Evolutionary conservation across 2,329 filamentous ascomycete genomes (phyloP), one percentile per base, ranked within the genome.

Genomic region (Amesomyces nigricolor): DNA sequence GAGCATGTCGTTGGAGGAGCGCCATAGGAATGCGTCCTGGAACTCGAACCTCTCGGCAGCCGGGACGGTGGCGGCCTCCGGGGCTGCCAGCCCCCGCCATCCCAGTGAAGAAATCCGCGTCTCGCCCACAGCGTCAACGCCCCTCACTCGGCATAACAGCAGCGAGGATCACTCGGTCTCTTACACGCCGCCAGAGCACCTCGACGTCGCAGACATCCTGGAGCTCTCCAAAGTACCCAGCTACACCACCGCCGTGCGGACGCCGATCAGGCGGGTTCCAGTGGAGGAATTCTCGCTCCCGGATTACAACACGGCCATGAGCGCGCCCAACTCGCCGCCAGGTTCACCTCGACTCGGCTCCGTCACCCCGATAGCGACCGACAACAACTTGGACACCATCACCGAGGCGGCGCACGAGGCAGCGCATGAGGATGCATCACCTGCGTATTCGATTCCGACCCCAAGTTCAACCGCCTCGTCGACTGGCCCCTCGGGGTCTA

Each of bases 141-240:
- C 71, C 17, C 67, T 79, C n/a, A 82, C 78, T 8, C 73, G 80
- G 39, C 78, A 75, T 56, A 78, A 76, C 66, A 82, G 78, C 63
- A 74, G 72, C 57, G 79, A 80, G 50, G 72, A 75, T 9, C 68
- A 71, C 4, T 80, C 79, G 14, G 77, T 77, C 4, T 73, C 77
- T 54, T 75, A 77, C 59, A 83, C 81, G 7, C 77, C 78, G 6
- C 77, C 78, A 4, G 78, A 83, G 62, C 79, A 84, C 59, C 64
- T 77, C 47, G 79, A 85, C 57, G 75, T 77, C 47, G 72, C 77
- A 16, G 83, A 87, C 59, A 72, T 89, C 61, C 78, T 80, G 47
- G 80, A 83, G 60, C 72, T 91, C 42, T 87, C 78, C 67, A 87
- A 87, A 61, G 87, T 91, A 2, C 88, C 88, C 1, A 91, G 87